Evolutionary conservation across 257 asterid species (phyloP), one percentile per base, ranked within the genome.

Genomic region (Przewalskia tangutica): DNA sequence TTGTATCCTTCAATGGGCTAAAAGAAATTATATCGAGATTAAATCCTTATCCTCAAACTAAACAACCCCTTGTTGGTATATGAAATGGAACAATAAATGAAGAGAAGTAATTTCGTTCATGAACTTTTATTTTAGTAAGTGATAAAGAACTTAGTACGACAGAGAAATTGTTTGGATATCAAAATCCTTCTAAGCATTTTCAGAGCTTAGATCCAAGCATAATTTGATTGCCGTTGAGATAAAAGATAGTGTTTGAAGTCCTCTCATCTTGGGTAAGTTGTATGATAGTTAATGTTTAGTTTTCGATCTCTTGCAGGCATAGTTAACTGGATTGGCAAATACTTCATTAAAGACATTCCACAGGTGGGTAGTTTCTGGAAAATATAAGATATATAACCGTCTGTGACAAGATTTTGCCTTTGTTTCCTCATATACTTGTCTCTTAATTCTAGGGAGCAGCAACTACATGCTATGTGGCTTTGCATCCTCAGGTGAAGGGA

Each of bases 381-480:
- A 46, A 20, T 71, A 12, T 44, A 44, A 5, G 58, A 71, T 11
- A 0, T 14, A 18, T 65, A 46, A 71, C 18, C 32, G 42, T 5
- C 23, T 8, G 55, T 42, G n/a, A 0, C 58, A 46, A 44, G 78
- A 71, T 46, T 44, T 71, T 0, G 56, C 27, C 36, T 71, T 46
- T 20, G 40, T 58, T 55, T 59, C 8, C 54, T 79, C 23, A 36
- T 40, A 68, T 16, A 79, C 7, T 40, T 44, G 23, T 80, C 6
- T 27, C 23, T 77, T 67, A 42, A 50, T 58, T 32, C 53, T 17
- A 87, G 86, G 89, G 89, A 44, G 89, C 89, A n/a, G 89, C 89
- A 62, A 85, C 89, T 2, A 83, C 86, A 64, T 87, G 89, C 70
- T 87, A 83, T 81, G 88, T 84, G 55, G 91, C 89, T 12, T 64